Evolutionary conservation across 768 basidiomycete genomes (phyloP).

Genomic region (Peribolospora baueri): DNA sequence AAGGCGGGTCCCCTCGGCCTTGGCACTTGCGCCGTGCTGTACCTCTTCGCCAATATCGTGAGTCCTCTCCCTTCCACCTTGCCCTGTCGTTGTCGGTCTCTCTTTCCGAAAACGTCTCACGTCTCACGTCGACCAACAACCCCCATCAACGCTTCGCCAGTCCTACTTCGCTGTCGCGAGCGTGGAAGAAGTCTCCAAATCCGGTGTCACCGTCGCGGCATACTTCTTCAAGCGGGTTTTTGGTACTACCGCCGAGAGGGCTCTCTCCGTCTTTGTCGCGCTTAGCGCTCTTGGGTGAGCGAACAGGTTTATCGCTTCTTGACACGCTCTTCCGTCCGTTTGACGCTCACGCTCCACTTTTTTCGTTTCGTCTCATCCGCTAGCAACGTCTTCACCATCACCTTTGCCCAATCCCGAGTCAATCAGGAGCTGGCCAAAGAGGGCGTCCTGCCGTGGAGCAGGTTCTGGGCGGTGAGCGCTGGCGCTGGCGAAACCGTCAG

Average conservation of each 20-base stretch:
- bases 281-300: constrained; percentile 24
- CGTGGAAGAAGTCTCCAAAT: constrained; percentile 27
- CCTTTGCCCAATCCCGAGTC: constrained; percentile 29
- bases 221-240: constrained; percentile 39
- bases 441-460: constrained; percentile 35
- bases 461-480: constrained; percentile 27
- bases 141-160: no score
- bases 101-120: not conserved
- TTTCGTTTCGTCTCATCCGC: not conserved
- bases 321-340: not conserved
- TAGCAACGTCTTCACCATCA: constrained; percentile 21
- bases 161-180: constrained; percentile 22
- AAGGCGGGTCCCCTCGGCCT: constrained; percentile 31
- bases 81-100: not conserved
- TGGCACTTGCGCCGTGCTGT: constrained; percentile 14
- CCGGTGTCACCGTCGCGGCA: constrained; percentile 34
- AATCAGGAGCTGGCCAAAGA: constrained; percentile 42
- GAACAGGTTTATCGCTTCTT: constrained; percentile 9
- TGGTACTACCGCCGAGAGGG: constrained; percentile 29
- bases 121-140: no score
- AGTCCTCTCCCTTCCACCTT: not conserved
- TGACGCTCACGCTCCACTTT: not conserved
- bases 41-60: constrained; percentile 31
- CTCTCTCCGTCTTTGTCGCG: constrained; percentile 34
- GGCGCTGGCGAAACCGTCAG: not conserved